A percentile compares a stretch with the other conserved stretches of the same genome.
These are phyloP conservation scores for Epichloe glyceriae DNA, from an alignment of 2,329 filamentous ascomycete species.

Conservation along the genomic window DNA sequence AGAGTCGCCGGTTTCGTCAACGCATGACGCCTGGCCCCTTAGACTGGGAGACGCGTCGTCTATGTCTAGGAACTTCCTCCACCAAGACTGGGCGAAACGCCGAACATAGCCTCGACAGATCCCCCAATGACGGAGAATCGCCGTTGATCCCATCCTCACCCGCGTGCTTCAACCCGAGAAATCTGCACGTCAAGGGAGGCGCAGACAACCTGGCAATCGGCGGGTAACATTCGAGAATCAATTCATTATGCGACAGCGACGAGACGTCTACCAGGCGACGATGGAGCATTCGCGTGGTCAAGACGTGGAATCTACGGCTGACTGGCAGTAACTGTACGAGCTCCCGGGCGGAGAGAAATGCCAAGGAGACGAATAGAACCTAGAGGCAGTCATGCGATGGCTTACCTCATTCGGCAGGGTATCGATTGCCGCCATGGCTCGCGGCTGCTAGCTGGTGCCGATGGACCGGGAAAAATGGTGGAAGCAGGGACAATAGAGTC, in stretches of 20 bases:
- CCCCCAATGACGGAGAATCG: conserved; percentile 13
- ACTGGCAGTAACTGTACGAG: conserved; percentile 45
- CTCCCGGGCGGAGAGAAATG: conserved; percentile 32
- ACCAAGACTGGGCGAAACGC: conserved; percentile 53
- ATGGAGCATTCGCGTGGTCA: conserved; percentile 51
- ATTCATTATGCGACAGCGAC: conserved; percentile 30
- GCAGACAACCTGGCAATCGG: conserved; percentile 56
- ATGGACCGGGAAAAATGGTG: background rate
- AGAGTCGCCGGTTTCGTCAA: conserved; percentile 38
- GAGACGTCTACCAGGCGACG: conserved; percentile 39
- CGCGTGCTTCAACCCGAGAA: conserved; percentile 39
- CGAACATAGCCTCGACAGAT: conserved; percentile 50
- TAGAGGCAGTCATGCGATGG: background rate
- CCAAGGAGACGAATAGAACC: conserved; percentile 17
- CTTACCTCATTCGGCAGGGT: background rate
- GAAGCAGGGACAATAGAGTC: too few relatives aligned
- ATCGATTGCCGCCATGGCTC: background rate
- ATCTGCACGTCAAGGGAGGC: conserved; percentile 54
- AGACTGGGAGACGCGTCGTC: background rate
- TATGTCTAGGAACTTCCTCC: conserved; percentile 26
- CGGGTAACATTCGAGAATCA: conserved; percentile 70
- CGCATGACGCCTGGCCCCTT: conserved; percentile 1
- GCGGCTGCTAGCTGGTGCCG: background rate
- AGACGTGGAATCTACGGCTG: conserved; percentile 48
- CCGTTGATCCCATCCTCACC: conserved; percentile 6